phyloP scores from a whole-genome alignment of 2,329 filamentous ascomycete species.

The Cladosporium austrohemisphaericum region DNA sequence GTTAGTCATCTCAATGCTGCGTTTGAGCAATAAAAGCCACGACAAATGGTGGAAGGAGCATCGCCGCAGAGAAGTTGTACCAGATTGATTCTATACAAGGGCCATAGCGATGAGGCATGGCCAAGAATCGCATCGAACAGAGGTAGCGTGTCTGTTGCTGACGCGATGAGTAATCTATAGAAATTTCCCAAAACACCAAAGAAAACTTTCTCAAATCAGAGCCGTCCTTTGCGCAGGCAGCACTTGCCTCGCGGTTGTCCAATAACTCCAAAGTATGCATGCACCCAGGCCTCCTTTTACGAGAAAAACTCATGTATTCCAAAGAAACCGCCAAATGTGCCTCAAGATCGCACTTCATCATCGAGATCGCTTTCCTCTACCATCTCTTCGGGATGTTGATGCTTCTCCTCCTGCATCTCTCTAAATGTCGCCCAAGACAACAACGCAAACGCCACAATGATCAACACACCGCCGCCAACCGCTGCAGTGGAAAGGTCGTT shows the following conservation, averaged over 20 bases:
- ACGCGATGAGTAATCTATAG: no score
- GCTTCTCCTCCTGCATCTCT: slow-evolving; percentile 85
- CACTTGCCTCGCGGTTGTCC: slow-evolving; percentile 3
- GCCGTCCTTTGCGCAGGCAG: no score
- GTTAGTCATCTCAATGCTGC: slow-evolving; percentile 42
- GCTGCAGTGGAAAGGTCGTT: slow-evolving; percentile 70
- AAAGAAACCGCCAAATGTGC: slow-evolving; percentile 39
- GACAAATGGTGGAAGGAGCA: no score
- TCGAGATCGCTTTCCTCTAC: slow-evolving; percentile 43
- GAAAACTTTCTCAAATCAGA: no score
- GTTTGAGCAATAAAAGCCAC: slow-evolving; percentile 33
- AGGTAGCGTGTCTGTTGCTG: no score
- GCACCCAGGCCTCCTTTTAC: no score
- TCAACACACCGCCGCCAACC: slow-evolving; percentile 76
- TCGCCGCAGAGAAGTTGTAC: no score
- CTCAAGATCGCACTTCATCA: slow-evolving; percentile 23
- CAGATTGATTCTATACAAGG: no score
- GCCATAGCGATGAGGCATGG: no score
- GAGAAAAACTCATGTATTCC: neutral
- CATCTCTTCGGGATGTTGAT: slow-evolving; percentile 50
- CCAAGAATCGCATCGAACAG: no score
- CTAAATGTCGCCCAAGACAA: slow-evolving; percentile 88
- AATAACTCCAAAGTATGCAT: no score
- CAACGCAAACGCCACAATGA: slow-evolving; percentile 82
- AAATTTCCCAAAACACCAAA: no score